These are phyloP conservation scores for Citrus medica DNA, from an alignment of 345 rosid genomes.

Conservation along the genomic window DNA sequence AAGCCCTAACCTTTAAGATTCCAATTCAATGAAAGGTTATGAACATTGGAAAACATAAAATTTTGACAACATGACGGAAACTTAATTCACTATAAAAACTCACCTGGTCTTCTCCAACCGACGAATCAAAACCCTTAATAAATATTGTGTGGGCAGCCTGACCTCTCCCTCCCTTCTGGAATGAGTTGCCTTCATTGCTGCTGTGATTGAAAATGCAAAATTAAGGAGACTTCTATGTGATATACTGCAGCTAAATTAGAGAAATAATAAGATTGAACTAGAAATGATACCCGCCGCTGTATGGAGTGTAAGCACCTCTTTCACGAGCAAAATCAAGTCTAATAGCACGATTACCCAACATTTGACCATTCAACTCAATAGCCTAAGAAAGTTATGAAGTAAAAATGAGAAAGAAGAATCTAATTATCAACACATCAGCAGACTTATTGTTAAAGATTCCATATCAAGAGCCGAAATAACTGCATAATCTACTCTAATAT, in stretches of 20 bases:
- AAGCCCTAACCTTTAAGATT: constrained; percentile 41
- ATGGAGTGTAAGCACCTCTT: constrained; percentile 69
- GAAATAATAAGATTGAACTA: neutral
- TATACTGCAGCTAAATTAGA: neutral
- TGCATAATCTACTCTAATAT: neutral
- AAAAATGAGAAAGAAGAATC: neutral
- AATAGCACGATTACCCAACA: constrained; percentile 46
- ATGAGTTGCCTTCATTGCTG: constrained; percentile 50
- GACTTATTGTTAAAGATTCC: neutral
- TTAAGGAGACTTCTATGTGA: too few relatives aligned
- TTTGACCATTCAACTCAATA: constrained; percentile 47
- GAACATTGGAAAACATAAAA: neutral
- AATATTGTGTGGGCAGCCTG: constrained; percentile 33
- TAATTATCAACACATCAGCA: neutral
- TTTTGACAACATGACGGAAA: neutral
- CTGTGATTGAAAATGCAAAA: neutral
- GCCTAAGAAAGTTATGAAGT: constrained; percentile 38
- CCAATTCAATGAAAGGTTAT: neutral
- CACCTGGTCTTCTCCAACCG: constrained; percentile 55
- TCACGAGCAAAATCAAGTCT: constrained; percentile 73
- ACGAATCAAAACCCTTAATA: constrained; percentile 61
- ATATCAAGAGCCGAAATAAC: neutral
- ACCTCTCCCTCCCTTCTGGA: constrained; percentile 48
- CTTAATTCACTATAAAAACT: neutral
- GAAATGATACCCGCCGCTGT: constrained; percentile 54